Evolutionary conservation across 352 stramenopile genomes (phyloP).

Genomic region (Globisporangium solare): DNA sequence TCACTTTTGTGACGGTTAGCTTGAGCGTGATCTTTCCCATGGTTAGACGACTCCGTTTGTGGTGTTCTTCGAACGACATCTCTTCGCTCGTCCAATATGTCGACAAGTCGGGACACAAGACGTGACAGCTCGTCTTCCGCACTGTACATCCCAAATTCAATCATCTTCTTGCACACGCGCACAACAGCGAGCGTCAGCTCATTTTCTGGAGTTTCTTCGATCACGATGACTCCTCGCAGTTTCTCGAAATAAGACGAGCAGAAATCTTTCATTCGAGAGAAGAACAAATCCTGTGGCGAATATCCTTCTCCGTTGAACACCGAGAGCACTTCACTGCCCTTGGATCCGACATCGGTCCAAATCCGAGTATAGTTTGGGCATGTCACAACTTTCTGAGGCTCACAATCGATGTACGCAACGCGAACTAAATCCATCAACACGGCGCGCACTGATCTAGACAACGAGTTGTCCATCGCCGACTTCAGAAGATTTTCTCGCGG

Average conservation of each 20-base stretch:
- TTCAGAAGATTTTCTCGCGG: slow-evolving; percentile 46
- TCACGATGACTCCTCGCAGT: slow-evolving; percentile 35
- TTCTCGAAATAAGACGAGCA: slow-evolving; percentile 40
- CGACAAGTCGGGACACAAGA: slow-evolving; percentile 23
- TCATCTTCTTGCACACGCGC: slow-evolving; percentile 47
- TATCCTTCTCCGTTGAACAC: slow-evolving; percentile 27
- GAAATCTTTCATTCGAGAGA: slow-evolving; percentile 38
- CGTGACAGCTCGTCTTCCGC: slow-evolving; percentile 33
- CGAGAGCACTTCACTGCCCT: slow-evolving; percentile 23
- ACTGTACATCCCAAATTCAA: slow-evolving; percentile 64
- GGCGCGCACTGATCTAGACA: slow-evolving; percentile 55
- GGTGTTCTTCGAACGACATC: slow-evolving; percentile 21
- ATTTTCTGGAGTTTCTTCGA: slow-evolving; percentile 59
- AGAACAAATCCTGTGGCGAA: slow-evolving; percentile 33
- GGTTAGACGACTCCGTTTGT: neutral
- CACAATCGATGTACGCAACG: slow-evolving; percentile 64
- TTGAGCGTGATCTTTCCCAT: slow-evolving; percentile 6
- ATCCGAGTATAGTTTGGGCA: slow-evolving; percentile 69
- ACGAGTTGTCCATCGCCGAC: slow-evolving; percentile 34
- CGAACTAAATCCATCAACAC: slow-evolving; percentile 64
- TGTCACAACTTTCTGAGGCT: slow-evolving; percentile 51
- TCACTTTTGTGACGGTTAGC: neutral
- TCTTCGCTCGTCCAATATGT: slow-evolving; percentile 42
- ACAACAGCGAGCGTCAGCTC: slow-evolving; percentile 54
- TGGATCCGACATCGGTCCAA: slow-evolving; percentile 49